Base-by-base conservation (phyloP, 2,329 filamentous ascomycete species). In the Gremmenia infestans region DNA sequence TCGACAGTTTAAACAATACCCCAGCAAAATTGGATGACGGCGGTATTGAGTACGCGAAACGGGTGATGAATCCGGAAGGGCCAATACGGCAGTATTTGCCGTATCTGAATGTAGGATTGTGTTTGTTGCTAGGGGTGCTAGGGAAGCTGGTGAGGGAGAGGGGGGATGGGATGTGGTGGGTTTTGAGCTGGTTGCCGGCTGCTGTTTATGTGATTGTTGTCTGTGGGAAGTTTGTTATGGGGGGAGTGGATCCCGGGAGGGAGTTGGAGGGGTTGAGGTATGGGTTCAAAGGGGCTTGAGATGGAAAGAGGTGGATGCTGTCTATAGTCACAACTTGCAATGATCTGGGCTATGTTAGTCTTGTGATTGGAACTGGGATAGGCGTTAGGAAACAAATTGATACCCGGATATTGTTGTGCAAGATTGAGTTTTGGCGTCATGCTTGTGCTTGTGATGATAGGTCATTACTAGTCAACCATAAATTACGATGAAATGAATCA, bases 201-300 rank as follows among this genome's bases (percentile, higher is more conserved):
- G 69, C 85, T 2, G 79, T 91, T 1, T 85, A 88, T 64, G 76
- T 62, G 0, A 75, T 88, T 19, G 77, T 85, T 5, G 64, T 90
- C 55, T 70, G 80, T 48, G 82, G 82, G 32, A 85, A 90, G 71
- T 72, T 81, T 51, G 76, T 87, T 66, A 85, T 91, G 80, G 78
- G 79, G 3, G 78, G 83, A 48, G 80, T 91, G 8, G 86, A 91
- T 72, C 81, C 88, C 5, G 84, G 64, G 48, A 63, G 75, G 59
- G 87, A 88, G 65, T 71, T 92, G 63, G 74, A 78, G 49, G 74
- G 72, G 53, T 73, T 89, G 65, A 81, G 74, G 68, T 89, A 89
- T 72, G 76, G 78, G 53, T 87, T 83, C 67, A 89, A 87, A 67
- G 86, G 86, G 3, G 86, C 85, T 43, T 88, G 52, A 65, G 32